A percentile compares a stretch with the other conserved stretches of the same genome.
Evolutionary conservation across 257 asterid genomes (phyloP).

Genomic region (Euphrasia confusa): DNA sequence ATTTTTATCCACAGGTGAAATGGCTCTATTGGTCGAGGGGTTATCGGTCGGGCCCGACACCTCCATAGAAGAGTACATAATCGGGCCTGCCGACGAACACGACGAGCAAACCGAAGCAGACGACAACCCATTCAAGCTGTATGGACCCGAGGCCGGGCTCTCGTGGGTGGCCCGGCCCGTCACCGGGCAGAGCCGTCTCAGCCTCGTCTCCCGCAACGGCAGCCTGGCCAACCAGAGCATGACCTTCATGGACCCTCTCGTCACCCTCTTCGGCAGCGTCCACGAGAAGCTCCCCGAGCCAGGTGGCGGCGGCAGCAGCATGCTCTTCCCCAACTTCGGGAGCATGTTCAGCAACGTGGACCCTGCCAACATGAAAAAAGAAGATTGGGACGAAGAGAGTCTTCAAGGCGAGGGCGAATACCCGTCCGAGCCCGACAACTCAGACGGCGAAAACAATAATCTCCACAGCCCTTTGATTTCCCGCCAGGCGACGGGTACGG

Average conservation of each 20-base stretch:
- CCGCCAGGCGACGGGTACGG: conserved; percentile 61
- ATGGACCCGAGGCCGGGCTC: conserved; percentile 72
- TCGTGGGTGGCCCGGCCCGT: conserved; percentile 72
- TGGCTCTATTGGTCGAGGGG: conserved; percentile 78
- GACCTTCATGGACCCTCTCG: conserved; percentile 75
- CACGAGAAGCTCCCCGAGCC: conserved; percentile 65
- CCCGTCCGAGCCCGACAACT: conserved; percentile 34
- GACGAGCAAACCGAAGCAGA: conserved; percentile 34
- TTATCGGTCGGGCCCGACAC: conserved; percentile 61
- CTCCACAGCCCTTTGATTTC: conserved; percentile 71
- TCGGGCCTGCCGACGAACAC: conserved; percentile 58
- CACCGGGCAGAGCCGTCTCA: conserved; percentile 51
- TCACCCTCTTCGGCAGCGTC: conserved; percentile 70
- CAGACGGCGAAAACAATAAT: conserved; percentile 24
- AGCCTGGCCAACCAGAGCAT: conserved; percentile 49
- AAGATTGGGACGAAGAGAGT: conserved; percentile 79
- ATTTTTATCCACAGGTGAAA: conserved; percentile 44
- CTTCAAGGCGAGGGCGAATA: conserved; percentile 44
- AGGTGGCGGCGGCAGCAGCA: conserved; percentile 45
- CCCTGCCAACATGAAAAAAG: conserved; percentile 42
- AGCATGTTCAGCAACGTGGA: conserved; percentile 76
- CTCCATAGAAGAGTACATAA: conserved; percentile 66
- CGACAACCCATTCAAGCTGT: conserved; percentile 48
- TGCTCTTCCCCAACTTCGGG: conserved; percentile 80
- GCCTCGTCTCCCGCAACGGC: conserved; percentile 59